Evolutionary conservation across 2,329 filamentous ascomycete species (phyloP), one percentile per base, ranked within the genome.

Genomic region (Penicillium sp.): DNA sequence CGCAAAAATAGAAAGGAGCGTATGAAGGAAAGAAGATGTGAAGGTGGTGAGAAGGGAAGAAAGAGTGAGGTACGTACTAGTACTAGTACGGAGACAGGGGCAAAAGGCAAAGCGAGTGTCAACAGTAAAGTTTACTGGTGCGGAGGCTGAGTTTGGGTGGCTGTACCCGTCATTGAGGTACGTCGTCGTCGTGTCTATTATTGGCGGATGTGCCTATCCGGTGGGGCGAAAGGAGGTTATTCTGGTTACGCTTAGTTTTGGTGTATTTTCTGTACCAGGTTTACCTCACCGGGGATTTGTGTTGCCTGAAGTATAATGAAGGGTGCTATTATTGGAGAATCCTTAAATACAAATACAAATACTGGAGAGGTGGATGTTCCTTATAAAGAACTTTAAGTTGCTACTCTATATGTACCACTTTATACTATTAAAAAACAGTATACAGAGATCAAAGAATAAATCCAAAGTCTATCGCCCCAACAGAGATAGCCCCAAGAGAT

Each of bases 41-140:
- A 16, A n/a, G 29, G 35, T 26, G 24, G 9, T 9, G 13, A 13
- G 20, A 24, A 36, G 35, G n/a, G 20, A 23, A 10, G 9, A 8
- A 7, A n/a, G 20, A n/a, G 11, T 18, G 20, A 6, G 18, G 16
- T 8, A 16, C 3, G 6, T 8, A 32, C n/a, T 28, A 40, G 6
- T 8, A 32, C n/a, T 28, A 40, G 34, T 43, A 41, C 46, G 28
- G 24, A 40, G 32, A 38, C 46, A 34, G 34, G 32, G 40, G 40
- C 26, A 36, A 39, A 28, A n/a, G n/a, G n/a, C n/a, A n/a, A n/a
- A 23, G 32, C 32, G 22, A 18, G 34, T 23, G 35, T 37, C 18
- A 22, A n/a, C 35, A 23, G 11, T 23, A 23, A 11, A 37, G 22
- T 24, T 37, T 22, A 24, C 26, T 13, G 26, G 26, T 11, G 26